Percentiles rank a stretch among this genome's conserved stretches.
Evolutionary conservation across 2,329 filamentous ascomycete genomes (phyloP).

Genomic region (Alternaria ventricosa): DNA sequence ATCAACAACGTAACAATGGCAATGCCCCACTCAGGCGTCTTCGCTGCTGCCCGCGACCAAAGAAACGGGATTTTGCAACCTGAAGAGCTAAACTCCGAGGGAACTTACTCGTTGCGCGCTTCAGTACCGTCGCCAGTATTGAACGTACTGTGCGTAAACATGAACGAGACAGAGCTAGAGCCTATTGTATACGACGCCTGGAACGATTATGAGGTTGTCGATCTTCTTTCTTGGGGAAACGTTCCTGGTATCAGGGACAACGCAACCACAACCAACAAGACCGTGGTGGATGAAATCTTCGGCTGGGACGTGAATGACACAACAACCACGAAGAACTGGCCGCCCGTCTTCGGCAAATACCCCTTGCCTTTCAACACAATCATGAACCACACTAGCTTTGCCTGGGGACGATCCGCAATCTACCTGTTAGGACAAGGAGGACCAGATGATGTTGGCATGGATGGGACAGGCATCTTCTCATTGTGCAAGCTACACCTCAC

Average conservation of each 20-base stretch:
- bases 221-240: constrained; percentile 29
- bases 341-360: constrained; percentile 53
- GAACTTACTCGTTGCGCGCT: constrained; percentile 71
- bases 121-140: constrained; percentile 73
- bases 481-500: constrained; percentile 72
- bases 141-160: constrained; percentile 75
- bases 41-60: constrained; percentile 66
- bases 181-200: constrained; percentile 71
- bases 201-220: constrained; percentile 52
- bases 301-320: constrained; percentile 64
- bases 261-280: constrained; percentile 37
- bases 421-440: constrained; percentile 65
- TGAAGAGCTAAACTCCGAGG: constrained; percentile 63
- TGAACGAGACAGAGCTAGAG: constrained; percentile 64
- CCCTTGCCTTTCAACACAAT: constrained; percentile 70
- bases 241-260: constrained; percentile 19
- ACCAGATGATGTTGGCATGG: constrained; percentile 21
- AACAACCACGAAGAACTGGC: constrained; percentile 58
- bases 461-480: constrained; percentile 57
- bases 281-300: constrained; percentile 74
- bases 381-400: constrained; percentile 44
- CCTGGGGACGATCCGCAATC: constrained; percentile 60
- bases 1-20: constrained; percentile 80
- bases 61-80: constrained; percentile 75
- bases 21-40: constrained; percentile 76